Evolutionary conservation across 2,329 filamentous ascomycete genomes (phyloP), one percentile per base, ranked within the genome.

Genomic region (Paracorniculantispora psalliotae): DNA sequence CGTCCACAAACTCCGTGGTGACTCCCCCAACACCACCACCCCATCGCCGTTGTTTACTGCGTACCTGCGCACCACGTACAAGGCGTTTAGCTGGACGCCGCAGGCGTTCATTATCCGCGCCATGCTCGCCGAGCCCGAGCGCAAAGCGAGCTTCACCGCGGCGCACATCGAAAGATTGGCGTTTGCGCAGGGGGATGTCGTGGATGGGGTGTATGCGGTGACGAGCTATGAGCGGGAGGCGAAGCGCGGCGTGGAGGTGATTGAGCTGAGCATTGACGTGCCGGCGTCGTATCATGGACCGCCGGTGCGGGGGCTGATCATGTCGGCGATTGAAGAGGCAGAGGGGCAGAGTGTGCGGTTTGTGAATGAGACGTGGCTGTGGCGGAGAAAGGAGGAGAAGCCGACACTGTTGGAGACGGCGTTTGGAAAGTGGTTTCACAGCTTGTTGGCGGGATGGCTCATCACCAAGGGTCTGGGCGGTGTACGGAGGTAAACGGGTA

Each of bases 281-380:
- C 67, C 70, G 4, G 33, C 59, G 33, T 49, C 44, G 21, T 63
- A 63, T 44, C 56, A 19, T 25, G 63, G 63, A 1, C 61, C 61
- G 28, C 28, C 61, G 13, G 49, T 64, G 13, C 49, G 57, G 1
- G 63, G 60, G 10, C 46, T 63, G 21, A 59, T 64, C n/a, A 33
- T 63, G 46, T 57, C 50, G 25, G 59, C 60, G 10, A 30, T 56
- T 15, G 52, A 60, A 43, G 55, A 59, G 10, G 53, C 10, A 2
- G 41, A 47, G 4, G 56, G 56, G 4, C 56, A 56, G 1, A 43
- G 51, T 13, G 61, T 69, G 26, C 63, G 69, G 8, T 71, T 75
- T 51, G 64, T 72, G 48, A 74, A 73, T 59, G 72, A 75, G 67
- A 73, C 73, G n/a, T 74, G 72, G 73, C 70, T 73, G 68, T 75